phyloP scores from a whole-genome alignment of 345 rosid genomes.

The Microthlaspi erraticum region DNA sequence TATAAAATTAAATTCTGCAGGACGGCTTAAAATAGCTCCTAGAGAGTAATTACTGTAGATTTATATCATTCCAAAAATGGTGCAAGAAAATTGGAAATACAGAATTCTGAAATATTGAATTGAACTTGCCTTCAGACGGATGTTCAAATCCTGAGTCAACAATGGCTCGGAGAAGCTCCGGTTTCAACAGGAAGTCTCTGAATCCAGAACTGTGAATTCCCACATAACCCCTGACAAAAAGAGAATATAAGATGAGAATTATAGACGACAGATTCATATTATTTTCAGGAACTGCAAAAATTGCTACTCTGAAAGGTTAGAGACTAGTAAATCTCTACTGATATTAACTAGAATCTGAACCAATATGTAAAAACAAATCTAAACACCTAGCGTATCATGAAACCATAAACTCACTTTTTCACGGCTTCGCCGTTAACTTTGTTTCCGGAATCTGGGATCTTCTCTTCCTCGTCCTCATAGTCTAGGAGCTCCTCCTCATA shows the following conservation, averaged over 20 bases:
- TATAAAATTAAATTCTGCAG: no score
- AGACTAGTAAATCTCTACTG: neutral
- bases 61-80: neutral
- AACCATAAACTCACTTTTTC: constrained; percentile 66
- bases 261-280: neutral
- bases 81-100: neutral
- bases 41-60: neutral
- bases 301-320: neutral
- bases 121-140: constrained; percentile 87
- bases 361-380: neutral
- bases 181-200: constrained; percentile 99
- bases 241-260: neutral
- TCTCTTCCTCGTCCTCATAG: constrained; percentile 96
- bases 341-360: neutral
- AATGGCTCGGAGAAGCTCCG: constrained; percentile 96
- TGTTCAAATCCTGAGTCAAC: constrained; percentile 99
- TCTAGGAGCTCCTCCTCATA: constrained; percentile 99
- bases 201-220: constrained; percentile 99
- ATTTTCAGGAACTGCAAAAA: neutral
- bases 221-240: constrained; percentile 74
- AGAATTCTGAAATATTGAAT: neutral
- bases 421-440: constrained; percentile 88
- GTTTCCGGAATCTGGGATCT: constrained; percentile 67
- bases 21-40: neutral
- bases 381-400: neutral